These are phyloP conservation scores for Puya raimondii DNA, from an alignment of 176 grass and related monocot species.

Conservation along the genomic window DNA sequence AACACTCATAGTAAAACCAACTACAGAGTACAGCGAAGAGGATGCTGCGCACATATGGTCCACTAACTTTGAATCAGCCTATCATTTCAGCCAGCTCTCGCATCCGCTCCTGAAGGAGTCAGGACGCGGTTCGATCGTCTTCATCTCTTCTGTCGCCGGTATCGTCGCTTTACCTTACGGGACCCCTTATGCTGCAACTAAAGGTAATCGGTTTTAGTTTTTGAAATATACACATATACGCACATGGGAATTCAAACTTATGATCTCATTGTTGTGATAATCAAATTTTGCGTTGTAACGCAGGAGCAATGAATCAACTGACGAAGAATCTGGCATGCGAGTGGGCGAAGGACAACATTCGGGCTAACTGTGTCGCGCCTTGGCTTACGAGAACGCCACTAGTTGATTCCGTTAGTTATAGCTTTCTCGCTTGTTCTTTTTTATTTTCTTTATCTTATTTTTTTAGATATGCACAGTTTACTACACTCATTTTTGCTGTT, in stretches of 20 bases:
- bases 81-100: background rate
- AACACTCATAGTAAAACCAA: too few relatives aligned
- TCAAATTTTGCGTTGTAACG: too few relatives aligned
- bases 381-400: constrained; percentile 30
- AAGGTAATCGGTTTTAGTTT: constrained; percentile 2
- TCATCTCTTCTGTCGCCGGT: background rate
- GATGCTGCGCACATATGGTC: too few relatives aligned
- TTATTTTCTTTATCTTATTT: too few relatives aligned
- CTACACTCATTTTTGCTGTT: too few relatives aligned
- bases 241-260: too few relatives aligned
- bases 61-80: too few relatives aligned
- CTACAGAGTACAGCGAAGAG: too few relatives aligned
- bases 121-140: constrained; percentile 33
- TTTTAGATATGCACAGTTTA: too few relatives aligned
- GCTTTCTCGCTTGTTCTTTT: too few relatives aligned
- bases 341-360: constrained; percentile 38
- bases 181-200: constrained; percentile 33
- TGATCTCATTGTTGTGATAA: too few relatives aligned
- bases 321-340: constrained; percentile 45
- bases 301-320: constrained; percentile 20
- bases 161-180: constrained; percentile 14
- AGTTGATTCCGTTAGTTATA: background rate
- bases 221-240: too few relatives aligned
- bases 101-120: constrained; percentile 39
- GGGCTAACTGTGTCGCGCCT: constrained; percentile 34